Conservation (phyloP, 202 grass and related monocot species). For the Schoenoplectus triqueter region DNA sequence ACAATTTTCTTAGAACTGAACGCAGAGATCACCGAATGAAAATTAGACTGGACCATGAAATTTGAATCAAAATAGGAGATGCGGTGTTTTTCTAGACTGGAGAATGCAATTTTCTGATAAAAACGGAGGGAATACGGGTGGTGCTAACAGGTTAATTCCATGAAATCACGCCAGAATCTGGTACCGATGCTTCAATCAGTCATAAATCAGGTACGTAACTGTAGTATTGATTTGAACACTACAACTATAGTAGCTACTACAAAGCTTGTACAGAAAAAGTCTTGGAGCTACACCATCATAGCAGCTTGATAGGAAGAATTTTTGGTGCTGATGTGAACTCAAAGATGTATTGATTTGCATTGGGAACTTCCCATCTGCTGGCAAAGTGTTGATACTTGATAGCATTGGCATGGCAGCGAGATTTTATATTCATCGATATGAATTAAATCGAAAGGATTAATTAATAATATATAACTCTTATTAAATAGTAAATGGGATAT, state of each 20-base stretch:
- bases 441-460: background rate
- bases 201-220: slow-evolving; percentile 36
- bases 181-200: slow-evolving; percentile 38
- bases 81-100: background rate
- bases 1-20: background rate
- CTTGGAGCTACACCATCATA: slow-evolving; percentile 31
- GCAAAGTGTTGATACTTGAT: background rate
- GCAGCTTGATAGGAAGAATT: slow-evolving; percentile 36
- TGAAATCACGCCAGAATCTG: slow-evolving; percentile 38
- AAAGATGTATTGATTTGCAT: slow-evolving; percentile 1
- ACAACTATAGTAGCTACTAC: slow-evolving; percentile 7
- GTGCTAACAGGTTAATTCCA: background rate
- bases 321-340: slow-evolving; percentile 19
- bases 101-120: background rate
- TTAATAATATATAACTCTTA: too few relatives aligned
- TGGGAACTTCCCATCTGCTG: background rate
- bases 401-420: background rate
- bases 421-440: background rate
- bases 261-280: background rate
- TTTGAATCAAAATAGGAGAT: too few relatives aligned
- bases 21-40: too few relatives aligned
- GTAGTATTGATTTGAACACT: slow-evolving; percentile 42
- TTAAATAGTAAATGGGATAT: too few relatives aligned
- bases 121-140: background rate
- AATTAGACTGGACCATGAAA: too few relatives aligned